Base-by-base conservation (phyloP, 306 rosid species). In the Trifolium pratense region DNA sequence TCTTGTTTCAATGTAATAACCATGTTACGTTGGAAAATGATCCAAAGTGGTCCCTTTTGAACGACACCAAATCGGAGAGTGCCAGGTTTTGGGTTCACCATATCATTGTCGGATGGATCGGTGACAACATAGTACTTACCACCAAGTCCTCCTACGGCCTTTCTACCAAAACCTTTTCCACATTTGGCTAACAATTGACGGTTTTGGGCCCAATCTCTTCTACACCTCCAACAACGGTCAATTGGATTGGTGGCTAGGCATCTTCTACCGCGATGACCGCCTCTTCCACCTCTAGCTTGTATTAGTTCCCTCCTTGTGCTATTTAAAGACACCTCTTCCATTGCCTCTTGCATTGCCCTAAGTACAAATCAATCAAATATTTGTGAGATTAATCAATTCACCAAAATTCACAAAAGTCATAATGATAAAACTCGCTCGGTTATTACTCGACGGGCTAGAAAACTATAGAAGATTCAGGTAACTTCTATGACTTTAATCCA, bases 151-250 rank as follows among this genome's bases (percentile, higher is more conserved):
- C 98, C 97, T 0, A 78, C 75, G 14, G 96, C 85, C 70, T 26
- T 83, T 21, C 86, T 68, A 18, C 96, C 98, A 6, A 94, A 94
- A 0, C 97, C 97, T 0, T 71, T 87, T 0, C 49, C 97, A 12
- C 98, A 94, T 0, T 2, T 26, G 17, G 88, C 95, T 14, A 94
- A 59, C 18, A 6, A 29, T 59, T 81, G 86, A 1, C 98, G 92
- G 36, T 88, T 40, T 0, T 6, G 1, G 2, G 91, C 95, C 98
- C 98, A 94, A 18, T 85, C 9, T 0, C 0, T 20, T 20, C 17
- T 56, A 49, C 97, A 94, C 58, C 96, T 67, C 98, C 97, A 94
- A 81, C 98, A 94, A 59, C 90, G 75, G 66, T 94, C 98, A 4
- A 94, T 94, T 0, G 98, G 98, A 74, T 94, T 94, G 2, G 86